Percentiles rank a stretch among this genome's conserved stretches.
Evolutionary conservation across 495 filamentous ascomycete genomes (phyloP).

Genomic region (Neurospora sp.): DNA sequence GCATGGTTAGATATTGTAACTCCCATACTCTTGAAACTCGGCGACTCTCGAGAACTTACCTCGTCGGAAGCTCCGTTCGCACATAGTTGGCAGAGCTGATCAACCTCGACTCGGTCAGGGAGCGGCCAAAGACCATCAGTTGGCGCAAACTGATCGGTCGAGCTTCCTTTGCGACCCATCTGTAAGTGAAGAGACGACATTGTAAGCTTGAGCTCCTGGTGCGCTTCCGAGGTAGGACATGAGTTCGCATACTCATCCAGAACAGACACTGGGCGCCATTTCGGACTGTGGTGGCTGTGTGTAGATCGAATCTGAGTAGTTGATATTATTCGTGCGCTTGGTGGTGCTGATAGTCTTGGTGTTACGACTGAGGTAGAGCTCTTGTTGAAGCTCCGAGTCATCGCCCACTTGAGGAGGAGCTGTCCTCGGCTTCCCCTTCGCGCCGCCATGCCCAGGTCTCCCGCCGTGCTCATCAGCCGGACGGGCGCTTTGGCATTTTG

Average conservation of each 20-base stretch:
- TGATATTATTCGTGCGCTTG: neutral
- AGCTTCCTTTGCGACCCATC: slow-evolving; percentile 79
- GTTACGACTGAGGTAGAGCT: neutral
- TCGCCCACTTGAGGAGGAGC: neutral
- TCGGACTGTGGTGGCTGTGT: slow-evolving; percentile 26
- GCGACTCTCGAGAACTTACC: slow-evolving; percentile 35
- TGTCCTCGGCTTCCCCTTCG: slow-evolving; percentile 1
- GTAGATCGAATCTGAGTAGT: neutral
- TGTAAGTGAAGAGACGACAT: slow-evolving; percentile 24
- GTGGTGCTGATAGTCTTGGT: neutral
- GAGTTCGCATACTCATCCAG: slow-evolving; percentile 65
- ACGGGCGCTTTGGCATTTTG: slow-evolving; percentile 32
- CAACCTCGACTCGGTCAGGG: slow-evolving; percentile 78
- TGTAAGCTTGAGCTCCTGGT: slow-evolving; percentile 7
- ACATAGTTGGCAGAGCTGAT: slow-evolving; percentile 96
- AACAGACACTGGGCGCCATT: slow-evolving; percentile 73
- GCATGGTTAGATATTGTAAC: neutral
- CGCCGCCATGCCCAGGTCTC: slow-evolving; percentile 6
- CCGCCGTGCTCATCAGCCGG: slow-evolving; percentile 21
- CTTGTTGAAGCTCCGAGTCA: neutral
- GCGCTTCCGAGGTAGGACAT: too few species aligned
- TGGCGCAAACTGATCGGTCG: slow-evolving; percentile 82
- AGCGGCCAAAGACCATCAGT: slow-evolving; percentile 85
- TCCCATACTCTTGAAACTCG: neutral
- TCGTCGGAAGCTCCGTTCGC: slow-evolving; percentile 84